Evolutionary conservation across 257 asterid genomes (phyloP), one percentile per base, ranked within the genome.

Genomic region (Nicotiana benthamiana): DNA sequence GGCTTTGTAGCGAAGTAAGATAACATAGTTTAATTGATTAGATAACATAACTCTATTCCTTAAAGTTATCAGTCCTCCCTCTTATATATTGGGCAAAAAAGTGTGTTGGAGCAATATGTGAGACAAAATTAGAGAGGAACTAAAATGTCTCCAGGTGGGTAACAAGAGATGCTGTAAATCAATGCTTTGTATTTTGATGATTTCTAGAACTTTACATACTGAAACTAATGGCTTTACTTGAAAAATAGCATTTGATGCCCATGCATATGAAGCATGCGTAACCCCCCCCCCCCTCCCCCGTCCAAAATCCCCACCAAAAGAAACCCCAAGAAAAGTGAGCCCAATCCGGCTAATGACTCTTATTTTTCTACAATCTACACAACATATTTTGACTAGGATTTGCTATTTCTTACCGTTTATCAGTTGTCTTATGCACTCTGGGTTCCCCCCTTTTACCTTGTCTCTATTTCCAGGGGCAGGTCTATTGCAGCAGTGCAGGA

Each of bases 401-500:
- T 60, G 66, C 3, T 80, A 36, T 51, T 51, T 51, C 54, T 12
- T 51, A 51, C 54, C 1, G 54, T 12, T 51, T 51, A 51, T 51
- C 54, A 3, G 54, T 51, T 51, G 18, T 46, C 77, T 70, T 46
- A 26, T 72, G 36, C 60, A 72, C 26, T 24, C 60, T 24, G 40
- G 30, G 46, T 72, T 15, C 0, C 8, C 8, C 57, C 17, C 24
- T 6, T 6, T 24, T 46, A 46, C 8, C 78, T 6, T 72, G 60
- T 46, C 34, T 24, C 62, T 83, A 75, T 80, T 82, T 88, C 62
- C 84, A 95, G 98, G 97, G 86, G 87, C 83, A 82, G 93, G 56
- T 82, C 84, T 32, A 75, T 85, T 81, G 90, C 97, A 30, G 90
- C 94, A 75, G 94, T 95, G 80, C 92, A 85, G 90, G 97, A 95